Evolutionary conservation across 768 basidiomycete species (phyloP).

Genomic region (Boletus coccyginus): DNA sequence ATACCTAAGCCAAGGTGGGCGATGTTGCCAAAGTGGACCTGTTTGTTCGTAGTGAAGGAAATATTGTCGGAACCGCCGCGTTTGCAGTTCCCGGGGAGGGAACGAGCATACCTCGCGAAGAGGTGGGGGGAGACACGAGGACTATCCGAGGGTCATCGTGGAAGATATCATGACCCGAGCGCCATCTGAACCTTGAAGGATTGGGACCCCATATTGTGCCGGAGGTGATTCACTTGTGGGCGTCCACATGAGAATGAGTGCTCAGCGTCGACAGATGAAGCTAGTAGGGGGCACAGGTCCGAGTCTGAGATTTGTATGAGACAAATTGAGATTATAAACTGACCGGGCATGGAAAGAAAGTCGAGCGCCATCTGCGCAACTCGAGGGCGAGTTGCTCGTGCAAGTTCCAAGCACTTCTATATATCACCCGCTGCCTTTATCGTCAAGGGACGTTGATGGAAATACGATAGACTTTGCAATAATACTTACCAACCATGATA

Average conservation of each 20-base stretch:
- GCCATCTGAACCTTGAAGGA: background rate
- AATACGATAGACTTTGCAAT: no score
- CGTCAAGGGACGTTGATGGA: background rate
- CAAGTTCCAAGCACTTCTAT: background rate
- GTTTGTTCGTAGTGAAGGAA: slow-evolving; percentile 88
- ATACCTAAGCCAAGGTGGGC: slow-evolving; percentile 90
- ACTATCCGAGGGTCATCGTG: slow-evolving; percentile 90
- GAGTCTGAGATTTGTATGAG: no score
- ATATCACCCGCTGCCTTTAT: background rate
- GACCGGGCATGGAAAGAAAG: background rate
- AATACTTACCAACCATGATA: no score
- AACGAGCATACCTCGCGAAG: slow-evolving; percentile 76
- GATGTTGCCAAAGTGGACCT: slow-evolving; percentile 84
- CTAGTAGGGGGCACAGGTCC: background rate
- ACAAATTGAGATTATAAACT: no score
- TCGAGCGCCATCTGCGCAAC: background rate
- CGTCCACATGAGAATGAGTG: background rate
- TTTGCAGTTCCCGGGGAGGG: slow-evolving; percentile 34
- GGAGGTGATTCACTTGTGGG: background rate
- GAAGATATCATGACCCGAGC: slow-evolving; percentile 60
- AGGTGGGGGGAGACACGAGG: slow-evolving; percentile 88
- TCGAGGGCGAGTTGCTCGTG: no score
- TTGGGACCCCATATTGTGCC: background rate
- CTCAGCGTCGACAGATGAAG: background rate
- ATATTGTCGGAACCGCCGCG: slow-evolving; percentile 31